Percentiles rank a stretch among this genome's conserved stretches.
Conservation (phyloP, 768 basidiomycete genomes). For the Tulasnella sp. region DNA sequence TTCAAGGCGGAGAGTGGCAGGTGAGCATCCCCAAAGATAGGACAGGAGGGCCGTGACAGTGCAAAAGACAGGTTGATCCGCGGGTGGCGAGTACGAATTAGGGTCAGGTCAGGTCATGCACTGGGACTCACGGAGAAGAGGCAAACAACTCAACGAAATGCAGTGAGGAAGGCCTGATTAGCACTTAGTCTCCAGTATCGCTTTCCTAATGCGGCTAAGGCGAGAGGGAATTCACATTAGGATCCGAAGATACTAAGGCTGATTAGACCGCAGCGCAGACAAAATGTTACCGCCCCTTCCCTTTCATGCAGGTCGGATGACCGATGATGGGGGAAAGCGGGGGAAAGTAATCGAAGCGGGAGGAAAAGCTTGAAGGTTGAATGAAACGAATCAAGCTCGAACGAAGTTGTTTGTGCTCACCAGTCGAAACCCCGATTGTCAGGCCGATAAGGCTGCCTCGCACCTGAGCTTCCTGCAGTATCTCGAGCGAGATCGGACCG, state of each 20-base stretch:
- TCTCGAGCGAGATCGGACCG: slow-evolving; percentile 22
- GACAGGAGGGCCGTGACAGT: slow-evolving; percentile 2
- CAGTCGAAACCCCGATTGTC: slow-evolving; percentile 16
- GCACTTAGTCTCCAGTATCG: slow-evolving; percentile 21
- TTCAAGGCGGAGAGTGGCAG: not conserved
- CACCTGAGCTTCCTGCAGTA: slow-evolving; percentile 21
- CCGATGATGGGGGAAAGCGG: slow-evolving; percentile 3
- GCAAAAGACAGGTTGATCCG: not conserved
- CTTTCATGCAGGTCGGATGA: slow-evolving; percentile 11
- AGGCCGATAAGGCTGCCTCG: slow-evolving; percentile 28
- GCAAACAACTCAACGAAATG: slow-evolving; percentile 13
- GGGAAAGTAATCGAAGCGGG: not conserved
- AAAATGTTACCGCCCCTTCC: not conserved
- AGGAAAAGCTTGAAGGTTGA: not conserved
- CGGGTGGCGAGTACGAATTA: slow-evolving; percentile 12
- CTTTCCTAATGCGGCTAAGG: slow-evolving; percentile 14
- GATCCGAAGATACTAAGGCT: slow-evolving; percentile 7
- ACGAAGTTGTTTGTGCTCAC: slow-evolving; percentile 10
- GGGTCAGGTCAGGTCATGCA: slow-evolving; percentile 12
- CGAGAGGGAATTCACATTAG: not conserved
- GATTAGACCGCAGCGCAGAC: not conserved
- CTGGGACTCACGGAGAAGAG: not conserved
- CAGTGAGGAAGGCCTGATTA: slow-evolving; percentile 20
- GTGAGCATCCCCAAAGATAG: not conserved
- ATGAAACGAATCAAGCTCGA: not conserved